Conservation (phyloP, 352 stramenopile species). For the Blastocystis sp. region DNA sequence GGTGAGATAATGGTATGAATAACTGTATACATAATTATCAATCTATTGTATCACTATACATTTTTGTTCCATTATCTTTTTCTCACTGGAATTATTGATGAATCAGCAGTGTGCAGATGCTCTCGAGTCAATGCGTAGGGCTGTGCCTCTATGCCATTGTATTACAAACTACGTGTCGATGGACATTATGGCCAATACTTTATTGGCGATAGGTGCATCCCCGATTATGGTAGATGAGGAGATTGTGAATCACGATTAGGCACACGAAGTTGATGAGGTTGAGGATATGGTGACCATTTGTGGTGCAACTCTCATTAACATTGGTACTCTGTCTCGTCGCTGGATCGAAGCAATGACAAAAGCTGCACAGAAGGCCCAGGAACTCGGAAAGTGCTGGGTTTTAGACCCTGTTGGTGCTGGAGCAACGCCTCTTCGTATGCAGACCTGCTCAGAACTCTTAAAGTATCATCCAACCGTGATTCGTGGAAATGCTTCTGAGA, state of each 20-base stretch:
- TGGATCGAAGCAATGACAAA: slow-evolving; percentile 62
- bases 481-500: slow-evolving; percentile 60
- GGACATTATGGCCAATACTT: slow-evolving; percentile 61
- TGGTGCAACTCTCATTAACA: slow-evolving; percentile 50
- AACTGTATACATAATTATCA: slow-evolving; percentile 4
- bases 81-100: neutral
- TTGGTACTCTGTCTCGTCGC: slow-evolving; percentile 37
- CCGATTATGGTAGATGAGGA: slow-evolving; percentile 26
- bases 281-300: slow-evolving; percentile 62
- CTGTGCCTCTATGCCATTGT: slow-evolving; percentile 50
- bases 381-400: slow-evolving; percentile 57
- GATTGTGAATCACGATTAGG: neutral
- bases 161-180: slow-evolving; percentile 62
- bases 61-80: neutral
- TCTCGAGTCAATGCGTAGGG: slow-evolving; percentile 51
- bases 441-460: slow-evolving; percentile 48
- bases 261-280: slow-evolving; percentile 57
- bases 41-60: neutral
- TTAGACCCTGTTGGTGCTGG: slow-evolving; percentile 57
- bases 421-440: slow-evolving; percentile 38
- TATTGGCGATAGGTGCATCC: slow-evolving; percentile 56
- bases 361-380: slow-evolving; percentile 56
- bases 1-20: neutral
- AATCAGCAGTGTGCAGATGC: slow-evolving; percentile 45
- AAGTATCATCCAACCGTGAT: slow-evolving; percentile 59